These are phyloP conservation scores for Fusarium incarnatum DNA, from an alignment of 2,329 filamentous ascomycete genomes.

Conservation along the genomic window DNA sequence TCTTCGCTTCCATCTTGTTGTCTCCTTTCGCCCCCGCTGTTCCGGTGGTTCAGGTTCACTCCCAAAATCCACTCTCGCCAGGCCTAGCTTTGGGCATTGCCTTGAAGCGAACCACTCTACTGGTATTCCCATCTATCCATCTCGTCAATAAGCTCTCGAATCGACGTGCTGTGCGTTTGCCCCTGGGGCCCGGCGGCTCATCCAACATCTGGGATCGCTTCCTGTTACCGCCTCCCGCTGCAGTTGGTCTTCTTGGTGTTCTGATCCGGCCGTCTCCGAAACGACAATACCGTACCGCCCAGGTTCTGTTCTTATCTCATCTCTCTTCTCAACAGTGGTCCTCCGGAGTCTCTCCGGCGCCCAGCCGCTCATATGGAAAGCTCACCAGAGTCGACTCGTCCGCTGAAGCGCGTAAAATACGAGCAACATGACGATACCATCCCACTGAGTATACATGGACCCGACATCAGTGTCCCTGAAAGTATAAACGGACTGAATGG, in stretches of 20 bases:
- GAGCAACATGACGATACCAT: slow-evolving; percentile 34
- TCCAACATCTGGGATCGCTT: slow-evolving; percentile 31
- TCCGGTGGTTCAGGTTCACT: slow-evolving; percentile 37
- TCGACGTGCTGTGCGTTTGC: slow-evolving; percentile 40
- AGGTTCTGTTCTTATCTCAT: slow-evolving; percentile 39
- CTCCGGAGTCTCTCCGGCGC: slow-evolving; percentile 33
- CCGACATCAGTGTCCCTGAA: slow-evolving; percentile 22
- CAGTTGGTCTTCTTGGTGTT: slow-evolving; percentile 22
- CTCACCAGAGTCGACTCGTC: slow-evolving; percentile 43
- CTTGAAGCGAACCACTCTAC: slow-evolving; percentile 47
- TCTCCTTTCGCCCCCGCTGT: slow-evolving; percentile 45
- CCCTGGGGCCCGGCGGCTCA: slow-evolving; percentile 34
- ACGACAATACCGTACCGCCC: slow-evolving; percentile 16
- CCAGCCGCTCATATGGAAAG: slow-evolving; percentile 43
- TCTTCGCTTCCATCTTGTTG: slow-evolving; percentile 43
- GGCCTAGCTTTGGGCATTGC: slow-evolving; percentile 38
- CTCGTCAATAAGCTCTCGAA: slow-evolving; percentile 39
- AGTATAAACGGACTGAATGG: slow-evolving; percentile 25
- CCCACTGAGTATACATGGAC: slow-evolving; percentile 28
- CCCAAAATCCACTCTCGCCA: slow-evolving; percentile 45
- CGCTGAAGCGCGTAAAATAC: slow-evolving; percentile 47
- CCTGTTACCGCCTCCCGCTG: slow-evolving; percentile 31
- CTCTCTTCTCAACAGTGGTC: slow-evolving; percentile 33
- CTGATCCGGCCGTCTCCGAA: slow-evolving; percentile 43
- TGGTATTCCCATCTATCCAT: slow-evolving; percentile 35